Conservation (phyloP, 495 filamentous ascomycete genomes). For the Penicillium flavigenum region DNA sequence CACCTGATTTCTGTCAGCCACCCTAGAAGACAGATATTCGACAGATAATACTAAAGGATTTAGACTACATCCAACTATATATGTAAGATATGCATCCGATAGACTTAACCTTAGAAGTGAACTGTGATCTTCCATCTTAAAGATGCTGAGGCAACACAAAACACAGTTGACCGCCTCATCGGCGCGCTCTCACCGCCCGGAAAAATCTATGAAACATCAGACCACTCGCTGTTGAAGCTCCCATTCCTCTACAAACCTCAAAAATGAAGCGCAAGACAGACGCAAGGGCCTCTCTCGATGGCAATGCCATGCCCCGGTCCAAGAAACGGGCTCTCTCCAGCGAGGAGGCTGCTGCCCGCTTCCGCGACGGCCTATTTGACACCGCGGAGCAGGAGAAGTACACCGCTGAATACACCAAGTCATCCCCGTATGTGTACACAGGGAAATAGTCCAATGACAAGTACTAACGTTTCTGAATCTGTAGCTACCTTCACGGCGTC, state of each 20-base stretch:
- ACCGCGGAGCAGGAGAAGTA: slow-evolving; percentile 64
- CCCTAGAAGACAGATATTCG: not conserved
- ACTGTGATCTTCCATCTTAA: not conserved
- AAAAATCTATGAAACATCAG: slow-evolving; percentile 23
- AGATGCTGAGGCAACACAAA: not conserved
- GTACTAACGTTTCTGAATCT: slow-evolving; percentile 12
- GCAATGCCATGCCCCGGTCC: slow-evolving; percentile 43
- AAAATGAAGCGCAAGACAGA: slow-evolving; percentile 59
- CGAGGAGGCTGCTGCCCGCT: slow-evolving; percentile 51
- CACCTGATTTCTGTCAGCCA: no score
- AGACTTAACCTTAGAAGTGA: not conserved
- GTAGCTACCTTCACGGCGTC: slow-evolving; percentile 83
- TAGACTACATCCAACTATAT: not conserved
- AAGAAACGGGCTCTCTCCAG: slow-evolving; percentile 56
- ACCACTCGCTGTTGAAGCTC: slow-evolving; percentile 8
- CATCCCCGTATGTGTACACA: slow-evolving; percentile 57
- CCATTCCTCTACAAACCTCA: slow-evolving; percentile 13
- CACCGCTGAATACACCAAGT: slow-evolving; percentile 65
- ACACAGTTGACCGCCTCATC: slow-evolving; percentile 17
- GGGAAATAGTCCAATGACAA: slow-evolving; percentile 5
- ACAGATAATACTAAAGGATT: no score
- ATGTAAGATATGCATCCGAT: not conserved
- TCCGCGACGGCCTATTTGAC: slow-evolving; percentile 77
- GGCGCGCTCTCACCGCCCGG: slow-evolving; percentile 19
- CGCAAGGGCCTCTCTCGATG: slow-evolving; percentile 28